phyloP scores from a whole-genome alignment of 768 basidiomycete genomes.

The Termitomyces heimii region DNA sequence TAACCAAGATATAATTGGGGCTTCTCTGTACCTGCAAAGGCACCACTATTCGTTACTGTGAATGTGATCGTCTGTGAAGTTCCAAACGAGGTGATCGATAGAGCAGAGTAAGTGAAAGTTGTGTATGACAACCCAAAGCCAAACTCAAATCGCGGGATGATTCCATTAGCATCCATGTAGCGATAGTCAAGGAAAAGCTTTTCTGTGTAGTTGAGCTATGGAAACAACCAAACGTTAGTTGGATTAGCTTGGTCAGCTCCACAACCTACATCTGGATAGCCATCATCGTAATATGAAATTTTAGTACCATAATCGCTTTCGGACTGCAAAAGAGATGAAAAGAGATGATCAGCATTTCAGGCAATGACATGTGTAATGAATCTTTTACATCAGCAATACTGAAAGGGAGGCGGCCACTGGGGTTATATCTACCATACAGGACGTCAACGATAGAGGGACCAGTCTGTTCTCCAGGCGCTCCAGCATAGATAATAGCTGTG shows the following conservation, averaged over 20 bases:
- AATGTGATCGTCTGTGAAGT: conserved; percentile 34
- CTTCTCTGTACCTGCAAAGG: conserved; percentile 44
- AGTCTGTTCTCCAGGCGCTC: conserved; percentile 65
- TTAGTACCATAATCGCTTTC: conserved; percentile 35
- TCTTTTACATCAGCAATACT: conserved; percentile 59
- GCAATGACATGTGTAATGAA: not conserved
- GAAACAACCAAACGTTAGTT: not conserved
- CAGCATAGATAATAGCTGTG: conserved; percentile 54
- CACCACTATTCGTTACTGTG: conserved; percentile 41
- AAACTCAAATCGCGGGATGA: conserved; percentile 56
- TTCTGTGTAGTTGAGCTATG: conserved; percentile 67
- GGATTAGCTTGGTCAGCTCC: not conserved
- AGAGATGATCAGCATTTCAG: not conserved
- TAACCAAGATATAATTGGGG: conserved; percentile 50
- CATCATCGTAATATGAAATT: conserved; percentile 35
- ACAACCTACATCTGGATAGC: conserved; percentile 12
- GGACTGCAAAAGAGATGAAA: conserved; percentile 19
- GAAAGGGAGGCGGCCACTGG: conserved; percentile 65
- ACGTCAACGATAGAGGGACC: conserved; percentile 76
- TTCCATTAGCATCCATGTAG: conserved; percentile 49
- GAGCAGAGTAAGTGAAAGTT: conserved; percentile 54
- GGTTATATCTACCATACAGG: conserved; percentile 72
- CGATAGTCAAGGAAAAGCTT: conserved; percentile 62
- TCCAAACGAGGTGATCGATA: conserved; percentile 32
- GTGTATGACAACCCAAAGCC: conserved; percentile 76